A percentile compares a stretch with the other conserved stretches of the same genome.
These are phyloP conservation scores for Acacia confusa DNA, from an alignment of 306 rosid species.

Conservation along the genomic window DNA sequence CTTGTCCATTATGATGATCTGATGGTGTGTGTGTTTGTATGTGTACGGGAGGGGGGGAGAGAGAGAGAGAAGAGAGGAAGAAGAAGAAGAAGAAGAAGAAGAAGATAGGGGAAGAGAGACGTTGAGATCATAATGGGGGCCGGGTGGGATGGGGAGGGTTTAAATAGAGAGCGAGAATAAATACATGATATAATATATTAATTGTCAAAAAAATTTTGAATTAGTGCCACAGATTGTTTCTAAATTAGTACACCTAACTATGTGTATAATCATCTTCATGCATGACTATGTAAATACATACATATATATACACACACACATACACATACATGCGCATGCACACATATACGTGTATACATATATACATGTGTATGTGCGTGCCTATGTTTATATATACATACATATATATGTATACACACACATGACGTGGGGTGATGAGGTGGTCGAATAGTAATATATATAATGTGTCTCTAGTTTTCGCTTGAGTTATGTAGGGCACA, in stretches of 20 bases:
- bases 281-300: constrained; percentile 15
- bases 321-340: constrained; percentile 2
- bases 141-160: constrained; percentile 60
- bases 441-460: background rate
- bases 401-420: background rate
- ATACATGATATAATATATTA: constrained; percentile 24
- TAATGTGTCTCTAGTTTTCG: constrained; percentile 24
- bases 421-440: constrained; percentile 3
- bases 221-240: constrained; percentile 22
- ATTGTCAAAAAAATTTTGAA: constrained; percentile 27
- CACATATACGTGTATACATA: no score
- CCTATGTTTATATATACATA: background rate
- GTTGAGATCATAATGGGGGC: constrained; percentile 46
- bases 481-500: constrained; percentile 23
- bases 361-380: no score
- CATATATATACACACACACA: constrained; percentile 1
- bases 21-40: background rate
- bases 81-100: background rate
- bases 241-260: constrained; percentile 50
- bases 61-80: constrained; percentile 11
- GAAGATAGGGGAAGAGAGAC: constrained; percentile 30
- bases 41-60: constrained; percentile 15
- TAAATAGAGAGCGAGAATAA: constrained; percentile 54
- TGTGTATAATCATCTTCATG: constrained; percentile 43
- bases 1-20: constrained; percentile 51